Conservation (phyloP, 176 grass and related monocot genomes). For the Carex cristatella region DNA sequence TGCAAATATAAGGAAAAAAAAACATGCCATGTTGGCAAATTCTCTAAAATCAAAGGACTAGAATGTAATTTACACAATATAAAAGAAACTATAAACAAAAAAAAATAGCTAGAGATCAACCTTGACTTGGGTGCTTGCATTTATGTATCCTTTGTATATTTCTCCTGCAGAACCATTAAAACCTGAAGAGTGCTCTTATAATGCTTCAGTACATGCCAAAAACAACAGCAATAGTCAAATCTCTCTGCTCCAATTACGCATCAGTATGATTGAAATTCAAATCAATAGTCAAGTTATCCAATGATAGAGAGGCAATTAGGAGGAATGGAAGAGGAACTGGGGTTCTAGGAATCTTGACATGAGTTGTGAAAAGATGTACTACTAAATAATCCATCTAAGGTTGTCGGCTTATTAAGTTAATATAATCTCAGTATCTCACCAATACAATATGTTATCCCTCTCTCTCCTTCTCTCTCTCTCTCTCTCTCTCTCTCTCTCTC, state of each 20-base stretch:
- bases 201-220: slow-evolving; percentile 22
- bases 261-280: slow-evolving; percentile 27
- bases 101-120: slow-evolving; percentile 29
- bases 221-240: not conserved
- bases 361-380: slow-evolving; percentile 20
- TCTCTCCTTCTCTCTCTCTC: too few relatives aligned
- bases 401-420: slow-evolving; percentile 28
- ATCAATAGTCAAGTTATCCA: slow-evolving; percentile 28
- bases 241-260: slow-evolving; percentile 30
- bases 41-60: not conserved
- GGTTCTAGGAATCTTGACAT: slow-evolving; percentile 23
- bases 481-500: too few relatives aligned
- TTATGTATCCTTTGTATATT: slow-evolving; percentile 20
- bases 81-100: slow-evolving; percentile 20
- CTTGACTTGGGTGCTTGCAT: slow-evolving; percentile 70
- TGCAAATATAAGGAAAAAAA: not conserved
- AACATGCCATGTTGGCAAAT: slow-evolving; percentile 1
- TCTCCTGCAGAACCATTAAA: not conserved
- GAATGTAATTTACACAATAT: not conserved
- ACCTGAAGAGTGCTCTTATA: slow-evolving; percentile 3
- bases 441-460: slow-evolving; percentile 2
- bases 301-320: slow-evolving; percentile 25
- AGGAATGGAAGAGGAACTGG: not conserved
- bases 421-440: slow-evolving; percentile 23
- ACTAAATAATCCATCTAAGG: slow-evolving; percentile 22